Base-by-base conservation (phyloP, 2,329 filamentous ascomycete species). In the Exutisphaerella laricina region DNA sequence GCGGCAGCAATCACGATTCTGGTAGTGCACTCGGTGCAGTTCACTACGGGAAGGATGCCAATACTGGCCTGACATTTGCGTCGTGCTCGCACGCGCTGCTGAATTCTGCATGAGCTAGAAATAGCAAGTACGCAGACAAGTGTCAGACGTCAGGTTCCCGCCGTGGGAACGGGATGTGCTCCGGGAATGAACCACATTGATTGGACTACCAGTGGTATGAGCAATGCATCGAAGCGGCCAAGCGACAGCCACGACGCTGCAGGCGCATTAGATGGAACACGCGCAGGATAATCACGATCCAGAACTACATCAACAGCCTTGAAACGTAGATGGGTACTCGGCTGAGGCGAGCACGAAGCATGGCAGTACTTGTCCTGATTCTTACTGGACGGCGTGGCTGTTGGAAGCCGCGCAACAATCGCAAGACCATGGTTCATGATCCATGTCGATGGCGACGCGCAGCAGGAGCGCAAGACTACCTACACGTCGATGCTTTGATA, bases 1-100 rank as follows among this genome's bases (percentile, higher is more conserved):
- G 13, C 38, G 32, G 39, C 22, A 35, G 31, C 32, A 42, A 42
- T 36, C 39, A 35, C 39, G 39, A 42, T 36, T 18, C 17, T n/a
- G 12, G 14, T 20, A 32, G 16, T 25, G 16, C 22, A 6, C 13
- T 12, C 9, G 21, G 13, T 20, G 10, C 7, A 14, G 13, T 28
- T 12, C 3, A 12, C 7, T 17, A 17, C 26, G 20, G 23, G 20
- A 4, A 40, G 38, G 28, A 32, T 40, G 26, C 23, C 20, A n/a
- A 40, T 23, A 25, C 38, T 32, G 38, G 38, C 17, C 18, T n/a
- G 29, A 3, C 16, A 35, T 17, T n/a, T 21, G 13, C 20, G 37
- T 40, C 38, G 38, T 32, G 38, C 26, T 16, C 28, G 28, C 26
- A 25, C 38, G 26, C 38, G 23, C 23, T 26, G 23, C 23, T 26